Evolutionary conservation across 257 asterid genomes (phyloP), one percentile per base, ranked within the genome.

Genomic region (Scutellaria baicalensis): DNA sequence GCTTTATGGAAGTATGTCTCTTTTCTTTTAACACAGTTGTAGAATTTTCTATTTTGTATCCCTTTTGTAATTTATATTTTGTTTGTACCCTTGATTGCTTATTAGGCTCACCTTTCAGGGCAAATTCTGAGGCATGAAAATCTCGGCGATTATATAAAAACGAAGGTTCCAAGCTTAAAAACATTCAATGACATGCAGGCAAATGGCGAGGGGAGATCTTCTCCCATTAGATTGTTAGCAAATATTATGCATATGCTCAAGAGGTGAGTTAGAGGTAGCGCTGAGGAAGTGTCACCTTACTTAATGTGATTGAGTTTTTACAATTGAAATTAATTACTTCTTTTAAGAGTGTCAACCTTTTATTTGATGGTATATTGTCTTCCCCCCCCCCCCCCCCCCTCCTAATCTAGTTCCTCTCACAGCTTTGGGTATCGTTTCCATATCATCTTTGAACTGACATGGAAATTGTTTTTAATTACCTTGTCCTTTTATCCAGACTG

Each of bases 121-220:
- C 97, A 89, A 91, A 92, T 83, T 75, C 64, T 91, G 75, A 88
- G 86, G 82, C 98, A 80, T 79, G 89, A 86, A 72, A 91, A 86
- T 79, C 88, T 94, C 61, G 81, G 84, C 17, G 88, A 87, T 76
- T 92, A 85, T 84, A 79, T 94, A 71, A 75, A 76, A 23, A 75
- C 78, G 60, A 92, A 89, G 74, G 90, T 92, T 80, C 98, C 99
- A 47, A 86, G 95, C 82, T 85, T 94, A 76, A 81, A 79, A 27
- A 71, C 83, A 43, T 78, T 84, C 71, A 76, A 72, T 44, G 43
- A 51, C 67, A 70, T 68, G 62, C 88, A 84, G 71, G 78, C 79
- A 16, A 88, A 85, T 78, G 92, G 96, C 52, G 87, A 80, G 72
- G 86, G 64, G 60, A 73, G 51, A 69, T 71, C 80, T 61, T 71